Evolutionary conservation across 768 basidiomycete genomes (phyloP).

Genomic region (Mycena latifolia): DNA sequence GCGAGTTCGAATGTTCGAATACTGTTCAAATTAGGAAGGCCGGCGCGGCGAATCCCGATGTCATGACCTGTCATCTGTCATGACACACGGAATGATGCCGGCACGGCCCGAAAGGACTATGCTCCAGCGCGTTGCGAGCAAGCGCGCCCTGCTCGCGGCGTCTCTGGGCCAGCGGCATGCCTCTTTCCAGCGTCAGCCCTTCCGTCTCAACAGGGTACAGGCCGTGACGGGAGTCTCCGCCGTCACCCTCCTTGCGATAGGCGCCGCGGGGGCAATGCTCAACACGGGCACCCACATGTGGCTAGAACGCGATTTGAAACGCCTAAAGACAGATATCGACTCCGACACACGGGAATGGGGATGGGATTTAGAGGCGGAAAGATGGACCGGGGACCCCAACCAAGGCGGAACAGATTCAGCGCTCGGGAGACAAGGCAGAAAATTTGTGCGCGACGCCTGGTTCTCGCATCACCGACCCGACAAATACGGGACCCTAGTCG

Average conservation of each 20-base stretch:
- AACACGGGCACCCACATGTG: slow-evolving; percentile 27
- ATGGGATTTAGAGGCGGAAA: slow-evolving; percentile 74
- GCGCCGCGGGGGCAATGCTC: background rate
- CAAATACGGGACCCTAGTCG: slow-evolving; percentile 20
- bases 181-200: slow-evolving; percentile 41
- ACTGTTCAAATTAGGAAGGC: no score
- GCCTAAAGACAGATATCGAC: slow-evolving; percentile 46
- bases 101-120: background rate
- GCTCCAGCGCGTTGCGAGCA: slow-evolving; percentile 2
- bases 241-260: slow-evolving; percentile 51
- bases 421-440: slow-evolving; percentile 71
- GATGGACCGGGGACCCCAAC: slow-evolving; percentile 67
- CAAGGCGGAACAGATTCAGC: slow-evolving; percentile 79
- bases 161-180: slow-evolving; percentile 13
- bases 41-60: no score
- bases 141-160: background rate
- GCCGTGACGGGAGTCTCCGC: slow-evolving; percentile 65
- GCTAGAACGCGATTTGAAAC: slow-evolving; percentile 63
- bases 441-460: slow-evolving; percentile 79
- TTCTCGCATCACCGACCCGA: slow-evolving; percentile 68
- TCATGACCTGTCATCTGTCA: no score
- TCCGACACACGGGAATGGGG: slow-evolving; percentile 70
- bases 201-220: slow-evolving; percentile 57
- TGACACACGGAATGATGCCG: no score
- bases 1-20: no score